These are phyloP conservation scores for Fusarium sp. DNA, from an alignment of 2,329 filamentous ascomycete species.

Conservation along the genomic window DNA sequence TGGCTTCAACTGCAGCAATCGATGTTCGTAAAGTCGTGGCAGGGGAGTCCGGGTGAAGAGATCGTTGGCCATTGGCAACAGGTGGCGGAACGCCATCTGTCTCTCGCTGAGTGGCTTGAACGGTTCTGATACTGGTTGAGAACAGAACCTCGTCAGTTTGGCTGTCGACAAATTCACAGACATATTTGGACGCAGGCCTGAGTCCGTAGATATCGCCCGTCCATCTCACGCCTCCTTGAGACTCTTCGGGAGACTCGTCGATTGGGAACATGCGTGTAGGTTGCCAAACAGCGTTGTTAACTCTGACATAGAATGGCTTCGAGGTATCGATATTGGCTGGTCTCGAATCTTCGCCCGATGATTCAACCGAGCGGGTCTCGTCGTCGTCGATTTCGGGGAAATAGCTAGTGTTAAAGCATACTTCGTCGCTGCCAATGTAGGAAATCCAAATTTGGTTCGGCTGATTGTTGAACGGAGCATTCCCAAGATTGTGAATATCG, in stretches of 20 bases:
- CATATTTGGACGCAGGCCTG: constrained; percentile 79
- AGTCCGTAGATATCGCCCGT: constrained; percentile 76
- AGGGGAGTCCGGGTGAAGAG: constrained; percentile 78
- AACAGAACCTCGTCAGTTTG: constrained; percentile 74
- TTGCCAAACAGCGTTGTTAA: constrained; percentile 84
- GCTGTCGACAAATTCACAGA: constrained; percentile 80
- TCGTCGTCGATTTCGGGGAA: constrained; percentile 62
- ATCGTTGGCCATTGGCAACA: constrained; percentile 63
- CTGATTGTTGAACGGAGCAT: constrained; percentile 77
- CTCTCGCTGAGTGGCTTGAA: constrained; percentile 57
- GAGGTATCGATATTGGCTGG: constrained; percentile 69
- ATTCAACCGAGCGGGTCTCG: constrained; percentile 38
- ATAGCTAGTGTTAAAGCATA: constrained; percentile 79
- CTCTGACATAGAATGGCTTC: constrained; percentile 81
- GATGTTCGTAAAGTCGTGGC: constrained; percentile 81
- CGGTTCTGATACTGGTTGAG: constrained; percentile 76
- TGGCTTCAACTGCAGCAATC: constrained; percentile 76
- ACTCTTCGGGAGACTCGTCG: constrained; percentile 47
- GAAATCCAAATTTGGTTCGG: constrained; percentile 83
- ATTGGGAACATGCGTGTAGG: constrained; percentile 75
- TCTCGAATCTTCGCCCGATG: constrained; percentile 49
- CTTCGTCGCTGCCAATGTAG: constrained; percentile 80
- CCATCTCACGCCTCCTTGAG: constrained; percentile 67
- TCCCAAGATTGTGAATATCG: constrained; percentile 80
- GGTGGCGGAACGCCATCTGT: constrained; percentile 46